These are phyloP conservation scores for Agaricus subrufescens DNA, from an alignment of 768 basidiomycete genomes.

Conservation along the genomic window DNA sequence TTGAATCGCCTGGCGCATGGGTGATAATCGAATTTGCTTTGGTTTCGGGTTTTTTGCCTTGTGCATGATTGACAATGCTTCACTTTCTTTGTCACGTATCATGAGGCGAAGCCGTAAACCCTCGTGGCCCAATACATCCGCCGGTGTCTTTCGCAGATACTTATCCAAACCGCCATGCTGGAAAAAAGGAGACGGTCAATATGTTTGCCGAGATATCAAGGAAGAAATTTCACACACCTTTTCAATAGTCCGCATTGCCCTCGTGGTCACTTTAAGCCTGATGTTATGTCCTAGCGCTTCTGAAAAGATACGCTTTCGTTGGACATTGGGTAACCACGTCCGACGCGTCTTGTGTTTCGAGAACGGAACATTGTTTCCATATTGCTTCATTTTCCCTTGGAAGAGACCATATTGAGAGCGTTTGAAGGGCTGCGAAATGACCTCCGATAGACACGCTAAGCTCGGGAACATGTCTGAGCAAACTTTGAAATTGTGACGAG, in stretches of 20 bases:
- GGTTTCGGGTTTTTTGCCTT: neutral
- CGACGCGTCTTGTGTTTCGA: slow-evolving; percentile 85
- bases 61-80: neutral
- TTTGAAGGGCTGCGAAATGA: slow-evolving; percentile 70
- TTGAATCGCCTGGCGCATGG: slow-evolving; percentile 15
- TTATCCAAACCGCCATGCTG: slow-evolving; percentile 71
- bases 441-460: slow-evolving; percentile 23
- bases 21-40: neutral
- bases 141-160: slow-evolving; percentile 46
- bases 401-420: slow-evolving; percentile 78
- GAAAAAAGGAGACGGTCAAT: neutral
- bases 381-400: slow-evolving; percentile 74
- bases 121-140: slow-evolving; percentile 32
- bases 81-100: slow-evolving; percentile 19
- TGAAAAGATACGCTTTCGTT: slow-evolving; percentile 68
- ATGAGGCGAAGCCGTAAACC: slow-evolving; percentile 46
- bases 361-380: slow-evolving; percentile 87
- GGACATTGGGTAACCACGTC: slow-evolving; percentile 86
- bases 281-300: slow-evolving; percentile 56
- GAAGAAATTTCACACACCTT: slow-evolving; percentile 51
- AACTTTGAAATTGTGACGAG: neutral
- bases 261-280: slow-evolving; percentile 66
- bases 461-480: slow-evolving; percentile 23
- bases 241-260: slow-evolving; percentile 77
- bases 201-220: neutral